Evolutionary conservation across 179 eudicot species (phyloP).

Genomic region (Silene vulgaris): DNA sequence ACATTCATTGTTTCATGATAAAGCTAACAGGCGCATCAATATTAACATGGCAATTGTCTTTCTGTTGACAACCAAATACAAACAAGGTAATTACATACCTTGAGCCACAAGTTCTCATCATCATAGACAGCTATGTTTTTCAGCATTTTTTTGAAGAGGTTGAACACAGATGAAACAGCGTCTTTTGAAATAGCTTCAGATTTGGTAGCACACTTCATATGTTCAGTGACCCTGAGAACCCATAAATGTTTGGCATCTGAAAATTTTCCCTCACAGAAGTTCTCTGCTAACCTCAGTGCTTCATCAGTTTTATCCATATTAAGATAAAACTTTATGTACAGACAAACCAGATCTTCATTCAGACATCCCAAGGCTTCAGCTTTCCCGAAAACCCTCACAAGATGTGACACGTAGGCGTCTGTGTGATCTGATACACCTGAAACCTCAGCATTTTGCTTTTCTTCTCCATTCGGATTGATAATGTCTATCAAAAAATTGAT

Average conservation of each 20-base stretch:
- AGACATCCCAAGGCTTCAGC: constrained; percentile 63
- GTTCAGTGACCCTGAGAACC: constrained; percentile 61
- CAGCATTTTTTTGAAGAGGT: constrained; percentile 45
- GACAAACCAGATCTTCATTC: constrained; percentile 65
- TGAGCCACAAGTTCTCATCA: constrained; percentile 66
- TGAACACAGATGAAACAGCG: constrained; percentile 37
- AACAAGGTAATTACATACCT: constrained; percentile 43
- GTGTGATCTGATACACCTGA: constrained; percentile 21
- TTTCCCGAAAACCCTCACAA: constrained; percentile 44
- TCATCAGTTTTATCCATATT: constrained; percentile 48
- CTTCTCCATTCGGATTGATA: constrained; percentile 32
- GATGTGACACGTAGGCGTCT: constrained; percentile 40
- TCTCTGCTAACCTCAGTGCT: constrained; percentile 59
- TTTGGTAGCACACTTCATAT: constrained; percentile 39
- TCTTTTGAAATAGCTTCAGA: constrained; percentile 36
- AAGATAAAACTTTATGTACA: constrained; percentile 46
- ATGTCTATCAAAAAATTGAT: constrained; percentile 50
- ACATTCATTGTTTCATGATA: background rate
- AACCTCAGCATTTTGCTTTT: constrained; percentile 22
- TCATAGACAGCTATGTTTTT: constrained; percentile 38
- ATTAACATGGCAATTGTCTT: constrained; percentile 9
- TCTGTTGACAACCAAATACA: background rate
- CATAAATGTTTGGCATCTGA: constrained; percentile 51
- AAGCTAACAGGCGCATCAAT: background rate
- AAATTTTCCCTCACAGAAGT: constrained; percentile 50